Base-by-base conservation (phyloP, 768 basidiomycete genomes). In the Pleurotus salmoneostramineus region DNA sequence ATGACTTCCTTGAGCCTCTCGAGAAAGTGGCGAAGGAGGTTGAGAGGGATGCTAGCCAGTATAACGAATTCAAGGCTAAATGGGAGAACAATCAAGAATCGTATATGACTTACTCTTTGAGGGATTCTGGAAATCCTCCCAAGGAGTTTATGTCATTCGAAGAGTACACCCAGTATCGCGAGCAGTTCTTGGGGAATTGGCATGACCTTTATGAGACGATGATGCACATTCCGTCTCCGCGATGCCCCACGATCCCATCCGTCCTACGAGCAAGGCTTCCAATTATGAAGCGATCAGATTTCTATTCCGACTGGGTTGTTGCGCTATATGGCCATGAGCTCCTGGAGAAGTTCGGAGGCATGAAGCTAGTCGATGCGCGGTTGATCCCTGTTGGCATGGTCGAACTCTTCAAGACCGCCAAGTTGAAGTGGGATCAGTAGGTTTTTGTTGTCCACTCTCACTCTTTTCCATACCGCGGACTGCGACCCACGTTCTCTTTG, bases 351-450 rank as follows among this genome's bases (percentile, higher is more conserved):
- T 79, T 75, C 64, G 76, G 76, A 1, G 65, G 71, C 32, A 58
- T 76, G 57, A 72, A 75, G 21, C 67, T 71, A 11, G 75, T 79
- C 6, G 74, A 79, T 63, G 63, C 72, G 4, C 68, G 65, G 32
- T 56, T 75, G 61, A 75, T 77, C 56, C 77, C 75, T 35, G 66
- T 74, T 27, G 74, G 72, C n/a, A 72, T 78, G 70, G 70, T 76
- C 21, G 66, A 74, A 48, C 58, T 75, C 43, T 77, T 73, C 65
- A 72, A 67, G 61, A 65, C 63, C 3, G 70, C 72, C 49, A 67
- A 67, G 58, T 68, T 72, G 47, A 66, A 68, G 57, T 61, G 70
- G 64, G 73, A 72, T 48, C 62, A 71, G 63, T 75, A 63, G 81
- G 83, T 40, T 40, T 8, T 40, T n/a, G n/a, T 40, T n/a, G n/a